phyloP scores from a whole-genome alignment of 768 basidiomycete genomes.

The Pleurotus cornucopiae region DNA sequence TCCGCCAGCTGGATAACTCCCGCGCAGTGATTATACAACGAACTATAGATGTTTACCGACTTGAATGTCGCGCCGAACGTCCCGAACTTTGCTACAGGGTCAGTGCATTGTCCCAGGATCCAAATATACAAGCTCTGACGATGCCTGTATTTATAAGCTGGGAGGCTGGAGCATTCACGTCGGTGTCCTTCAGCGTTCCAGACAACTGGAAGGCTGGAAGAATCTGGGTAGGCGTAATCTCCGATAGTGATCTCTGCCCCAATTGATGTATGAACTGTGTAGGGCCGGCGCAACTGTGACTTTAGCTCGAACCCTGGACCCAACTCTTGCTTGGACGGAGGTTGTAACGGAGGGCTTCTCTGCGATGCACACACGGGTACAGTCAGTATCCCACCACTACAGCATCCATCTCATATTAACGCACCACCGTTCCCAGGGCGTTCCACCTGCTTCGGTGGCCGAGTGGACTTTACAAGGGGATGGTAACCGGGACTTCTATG shows the following conservation, averaged over 20 bases:
- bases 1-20: not conserved
- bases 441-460: constrained; percentile 40
- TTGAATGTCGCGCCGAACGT: constrained; percentile 30
- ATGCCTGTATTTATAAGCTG: constrained; percentile 14
- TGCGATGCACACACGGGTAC: constrained; percentile 13
- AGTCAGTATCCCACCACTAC: not conserved
- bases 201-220: constrained; percentile 42
- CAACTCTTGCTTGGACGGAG: constrained; percentile 41
- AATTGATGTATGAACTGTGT: constrained; percentile 25
- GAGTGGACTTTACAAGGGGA: constrained; percentile 33
- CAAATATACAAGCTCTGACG: too few species aligned
- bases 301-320: constrained; percentile 32
- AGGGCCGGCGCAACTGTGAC: constrained; percentile 47
- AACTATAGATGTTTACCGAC: constrained; percentile 37
- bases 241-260: not conserved
- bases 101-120: not conserved
- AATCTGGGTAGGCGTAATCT: constrained; percentile 32
- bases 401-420: not conserved
- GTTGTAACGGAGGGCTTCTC: constrained; percentile 45
- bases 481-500: constrained; percentile 32
- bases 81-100: constrained; percentile 34
- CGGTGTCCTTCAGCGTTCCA: constrained; percentile 39
- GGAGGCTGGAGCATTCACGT: constrained; percentile 23
- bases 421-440: constrained; percentile 29
- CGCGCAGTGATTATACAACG: constrained; percentile 10